Percentiles rank a stretch among this genome's conserved stretches.
These are phyloP conservation scores for Monosporascus sp. DNA, from an alignment of 2,329 filamentous ascomycete genomes.

Conservation along the genomic window DNA sequence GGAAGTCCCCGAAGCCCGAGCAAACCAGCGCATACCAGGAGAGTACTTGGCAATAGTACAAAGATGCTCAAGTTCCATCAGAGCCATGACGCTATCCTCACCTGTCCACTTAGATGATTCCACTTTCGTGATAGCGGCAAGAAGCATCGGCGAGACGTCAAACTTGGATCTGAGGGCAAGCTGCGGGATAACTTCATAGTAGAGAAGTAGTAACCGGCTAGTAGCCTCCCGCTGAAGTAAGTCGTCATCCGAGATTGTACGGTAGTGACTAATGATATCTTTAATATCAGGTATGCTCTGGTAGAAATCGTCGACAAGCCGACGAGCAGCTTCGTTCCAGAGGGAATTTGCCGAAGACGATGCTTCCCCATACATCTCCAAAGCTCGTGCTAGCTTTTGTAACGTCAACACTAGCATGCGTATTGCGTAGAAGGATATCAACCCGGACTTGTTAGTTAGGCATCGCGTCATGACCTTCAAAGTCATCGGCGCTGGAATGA, in stretches of 20 bases:
- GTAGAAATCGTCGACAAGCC: constrained; percentile 69
- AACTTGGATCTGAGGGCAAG: constrained; percentile 79
- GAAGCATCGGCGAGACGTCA: constrained; percentile 75
- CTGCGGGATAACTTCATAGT: constrained; percentile 77
- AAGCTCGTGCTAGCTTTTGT: constrained; percentile 64
- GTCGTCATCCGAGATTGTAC: constrained; percentile 61
- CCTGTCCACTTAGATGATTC: constrained; percentile 48
- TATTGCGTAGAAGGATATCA: constrained; percentile 80
- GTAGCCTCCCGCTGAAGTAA: constrained; percentile 71
- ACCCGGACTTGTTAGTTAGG: constrained; percentile 67
- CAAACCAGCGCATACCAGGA: constrained; percentile 85
- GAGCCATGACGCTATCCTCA: constrained; percentile 47
- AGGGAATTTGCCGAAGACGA: constrained; percentile 38
- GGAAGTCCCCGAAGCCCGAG: constrained; percentile 59
- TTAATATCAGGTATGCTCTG: constrained; percentile 76
- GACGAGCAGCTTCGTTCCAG: constrained; percentile 66
- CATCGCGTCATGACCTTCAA: constrained; percentile 76
- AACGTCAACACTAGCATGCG: constrained; percentile 75
- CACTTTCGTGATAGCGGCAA: constrained; percentile 59
- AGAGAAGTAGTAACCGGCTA: constrained; percentile 75
- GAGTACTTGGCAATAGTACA: constrained; percentile 76
- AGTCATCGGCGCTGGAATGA: constrained; percentile 76
- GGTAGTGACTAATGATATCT: constrained; percentile 70
- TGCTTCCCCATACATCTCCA: constrained; percentile 54
- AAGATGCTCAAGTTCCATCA: constrained; percentile 76